A percentile compares a stretch with the other conserved stretches of the same genome.
phyloP scores from a whole-genome alignment of 108 stramenopile genomes.

The Skeletonema menzelii region DNA sequence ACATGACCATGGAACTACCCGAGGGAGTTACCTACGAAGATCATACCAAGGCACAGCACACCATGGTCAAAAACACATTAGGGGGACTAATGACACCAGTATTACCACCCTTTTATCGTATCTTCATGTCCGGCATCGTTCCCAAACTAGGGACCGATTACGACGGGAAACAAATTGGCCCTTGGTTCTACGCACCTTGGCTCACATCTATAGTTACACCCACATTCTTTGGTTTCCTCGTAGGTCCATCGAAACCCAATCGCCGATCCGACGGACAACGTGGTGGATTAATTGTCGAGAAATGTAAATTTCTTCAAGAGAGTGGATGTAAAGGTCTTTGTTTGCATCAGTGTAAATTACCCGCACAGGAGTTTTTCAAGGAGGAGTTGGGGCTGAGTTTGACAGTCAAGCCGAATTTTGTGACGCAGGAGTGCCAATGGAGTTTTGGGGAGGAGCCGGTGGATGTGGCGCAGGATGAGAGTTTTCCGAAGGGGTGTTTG shows the following conservation, averaged over 20 bases:
- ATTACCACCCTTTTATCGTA: conserved; percentile 87
- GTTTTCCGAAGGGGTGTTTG: conserved; percentile 84
- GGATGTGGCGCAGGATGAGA: conserved; percentile 57
- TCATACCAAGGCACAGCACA: conserved; percentile 67
- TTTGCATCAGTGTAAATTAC: conserved; percentile 88
- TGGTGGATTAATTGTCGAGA: conserved; percentile 90
- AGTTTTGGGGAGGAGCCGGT: conserved; percentile 84
- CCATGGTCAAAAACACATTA: conserved; percentile 78
- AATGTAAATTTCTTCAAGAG: conserved; percentile 92
- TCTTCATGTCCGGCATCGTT: conserved; percentile 90
- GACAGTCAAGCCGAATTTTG: conserved; percentile 87
- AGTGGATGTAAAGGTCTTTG: conserved; percentile 89
- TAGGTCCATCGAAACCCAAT: conserved; percentile 81
- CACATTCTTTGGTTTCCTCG: conserved; percentile 87
- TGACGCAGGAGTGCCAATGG: conserved; percentile 93
- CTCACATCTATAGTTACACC: conserved; percentile 88
- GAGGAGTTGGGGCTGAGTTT: conserved; percentile 79
- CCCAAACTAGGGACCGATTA: conserved; percentile 62
- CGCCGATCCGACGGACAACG: conserved; percentile 78
- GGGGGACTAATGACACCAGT: conserved; percentile 87
- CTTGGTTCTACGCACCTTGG: conserved; percentile 86
- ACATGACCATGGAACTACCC: conserved; percentile 65
- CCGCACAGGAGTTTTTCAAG: conserved; percentile 86
- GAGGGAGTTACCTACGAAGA: conserved; percentile 50
- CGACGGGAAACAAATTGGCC: conserved; percentile 76